Evolutionary conservation across 208 protist species (phyloP).

Genomic region (Sergeia podlipaevii): DNA sequence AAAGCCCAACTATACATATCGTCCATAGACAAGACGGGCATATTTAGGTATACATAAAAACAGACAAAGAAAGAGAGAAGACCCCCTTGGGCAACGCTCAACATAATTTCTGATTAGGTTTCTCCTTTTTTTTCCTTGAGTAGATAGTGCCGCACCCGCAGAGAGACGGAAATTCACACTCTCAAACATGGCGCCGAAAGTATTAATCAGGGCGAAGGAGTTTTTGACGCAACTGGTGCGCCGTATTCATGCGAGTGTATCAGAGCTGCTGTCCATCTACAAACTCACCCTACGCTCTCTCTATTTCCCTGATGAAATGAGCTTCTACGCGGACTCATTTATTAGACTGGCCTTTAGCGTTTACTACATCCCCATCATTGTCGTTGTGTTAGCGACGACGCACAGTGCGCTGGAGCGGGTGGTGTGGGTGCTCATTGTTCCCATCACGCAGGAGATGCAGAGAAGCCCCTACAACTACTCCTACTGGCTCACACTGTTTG

Average conservation of each 20-base stretch:
- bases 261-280: constrained; percentile 9
- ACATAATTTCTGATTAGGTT: no score
- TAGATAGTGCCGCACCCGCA: no score
- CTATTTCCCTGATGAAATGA: constrained; percentile 72
- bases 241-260: background rate
- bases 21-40: no score
- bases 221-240: no score
- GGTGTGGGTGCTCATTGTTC: constrained; percentile 81
- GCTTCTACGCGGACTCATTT: constrained; percentile 59
- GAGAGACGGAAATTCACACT: no score
- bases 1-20: no score
- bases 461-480: constrained; percentile 56
- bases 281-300: constrained; percentile 49
- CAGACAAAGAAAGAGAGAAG: no score
- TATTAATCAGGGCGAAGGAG: no score
- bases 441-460: constrained; percentile 78
- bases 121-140: constrained; percentile 4
- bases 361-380: constrained; percentile 73
- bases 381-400: constrained; percentile 58
- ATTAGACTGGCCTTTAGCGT: constrained; percentile 63
- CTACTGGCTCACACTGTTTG: constrained; percentile 41
- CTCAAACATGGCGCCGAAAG: no score
- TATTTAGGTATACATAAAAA: no score
- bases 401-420: constrained; percentile 79
- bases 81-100: no score